Base-by-base conservation (phyloP, 768 basidiomycete species). In the Termitomyces sp. region DNA sequence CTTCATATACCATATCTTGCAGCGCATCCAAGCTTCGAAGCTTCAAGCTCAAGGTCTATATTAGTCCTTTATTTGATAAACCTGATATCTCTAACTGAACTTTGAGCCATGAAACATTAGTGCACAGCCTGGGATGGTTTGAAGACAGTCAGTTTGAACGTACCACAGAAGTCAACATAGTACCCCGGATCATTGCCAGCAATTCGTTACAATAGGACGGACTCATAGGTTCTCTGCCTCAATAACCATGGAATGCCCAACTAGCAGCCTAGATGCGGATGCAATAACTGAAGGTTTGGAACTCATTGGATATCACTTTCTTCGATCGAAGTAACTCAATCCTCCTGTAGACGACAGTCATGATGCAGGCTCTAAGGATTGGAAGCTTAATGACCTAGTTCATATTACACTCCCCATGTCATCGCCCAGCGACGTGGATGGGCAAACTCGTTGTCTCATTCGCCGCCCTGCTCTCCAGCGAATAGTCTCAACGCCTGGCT, bases 391-490 rank as follows among this genome's bases (percentile, higher is more conserved):
- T 55, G 54, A 63, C 53, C 28, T 54, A 17, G 41, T 61, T 9
- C 34, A 58, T 24, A 43, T 51, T 10, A 43, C 60, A 38, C 54
- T 59, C 15, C 56, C 60, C 17, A 17, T 37, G 15, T 37, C 35
- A 37, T 45, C 48, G 19, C n/a, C 40, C 11, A 41, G 53, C 17
- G 47, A 56, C 12, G 37, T 48, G 24, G 56, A 59, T n/a, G 56
- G 52, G 4, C 58, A 57, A 55, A 58, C 60, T n/a, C 46, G 56
- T n/a, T 63, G 62, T 22, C 58, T 63, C 35, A 51, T 61, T 15
- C 48, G 58, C 5, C 58, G 58, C 19, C 42, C 42, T 10, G 56
- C 46, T 5, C 49, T 58, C 35, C 22, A 49, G 34, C 34, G 45
- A 37, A 56, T 63, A 35, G 21, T 61, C 34, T 43, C 57, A 11